Percentiles rank a stretch among this genome's conserved stretches.
These are phyloP conservation scores for Zizania latifolia DNA, from an alignment of 176 grass and related monocot genomes.

Conservation along the genomic window DNA sequence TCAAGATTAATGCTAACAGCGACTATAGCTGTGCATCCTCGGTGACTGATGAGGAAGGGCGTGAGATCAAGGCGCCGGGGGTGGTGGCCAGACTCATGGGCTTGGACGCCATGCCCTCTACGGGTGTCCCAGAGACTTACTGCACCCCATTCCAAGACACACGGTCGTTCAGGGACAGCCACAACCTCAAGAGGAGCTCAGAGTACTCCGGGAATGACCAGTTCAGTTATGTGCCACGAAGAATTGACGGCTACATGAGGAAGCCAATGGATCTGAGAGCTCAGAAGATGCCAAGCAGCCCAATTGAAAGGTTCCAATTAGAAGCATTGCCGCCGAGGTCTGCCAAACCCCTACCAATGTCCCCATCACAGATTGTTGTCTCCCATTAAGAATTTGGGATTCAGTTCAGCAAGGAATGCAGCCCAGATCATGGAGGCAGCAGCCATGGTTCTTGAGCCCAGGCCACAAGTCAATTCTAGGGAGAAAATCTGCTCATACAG, in stretches of 20 bases:
- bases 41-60: slow-evolving; percentile 60
- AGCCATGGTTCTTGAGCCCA: slow-evolving; percentile 77
- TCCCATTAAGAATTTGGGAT: slow-evolving; percentile 63
- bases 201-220: slow-evolving; percentile 41
- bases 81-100: slow-evolving; percentile 93
- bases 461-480: slow-evolving; percentile 43
- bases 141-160: slow-evolving; percentile 60
- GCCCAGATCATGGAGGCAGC: slow-evolving; percentile 79
- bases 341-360: slow-evolving; percentile 36
- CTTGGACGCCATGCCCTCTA: slow-evolving; percentile 70
- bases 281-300: slow-evolving; percentile 82
- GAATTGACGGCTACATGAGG: slow-evolving; percentile 47
- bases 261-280: slow-evolving; percentile 58
- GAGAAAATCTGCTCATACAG: slow-evolving; percentile 59
- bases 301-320: slow-evolving; percentile 72
- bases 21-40: slow-evolving; percentile 75
- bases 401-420: slow-evolving; percentile 65
- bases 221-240: slow-evolving; percentile 29
- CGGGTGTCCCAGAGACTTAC: slow-evolving; percentile 42
- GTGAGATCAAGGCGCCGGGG: slow-evolving; percentile 58
- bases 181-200: slow-evolving; percentile 46
- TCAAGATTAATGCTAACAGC: too few relatives aligned
- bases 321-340: slow-evolving; percentile 58
- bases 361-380: slow-evolving; percentile 58
- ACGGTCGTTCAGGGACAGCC: slow-evolving; percentile 48